phyloP scores from a whole-genome alignment of 192 early-diverging fungal genomes.

The Entomortierella parvispora region DNA sequence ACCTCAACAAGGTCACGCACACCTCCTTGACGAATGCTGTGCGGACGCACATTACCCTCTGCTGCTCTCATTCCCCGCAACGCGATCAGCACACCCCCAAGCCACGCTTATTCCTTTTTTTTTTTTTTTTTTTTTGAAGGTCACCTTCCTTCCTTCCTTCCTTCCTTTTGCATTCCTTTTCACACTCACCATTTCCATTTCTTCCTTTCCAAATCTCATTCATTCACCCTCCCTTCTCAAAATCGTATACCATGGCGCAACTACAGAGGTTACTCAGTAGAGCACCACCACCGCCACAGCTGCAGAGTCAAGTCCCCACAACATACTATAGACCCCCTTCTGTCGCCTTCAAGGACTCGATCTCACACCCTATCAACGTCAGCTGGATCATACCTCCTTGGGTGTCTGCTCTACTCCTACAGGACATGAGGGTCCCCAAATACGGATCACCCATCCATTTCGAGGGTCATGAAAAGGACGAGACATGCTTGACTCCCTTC shows the following conservation, averaged over 20 bases:
- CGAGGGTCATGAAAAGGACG: too few relatives aligned
- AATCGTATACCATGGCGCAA: background rate
- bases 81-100: background rate
- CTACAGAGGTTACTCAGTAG: too few relatives aligned
- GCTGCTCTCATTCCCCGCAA: background rate
- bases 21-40: too few relatives aligned
- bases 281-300: too few relatives aligned
- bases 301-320: background rate
- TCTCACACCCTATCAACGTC: conserved; percentile 50
- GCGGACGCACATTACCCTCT: background rate
- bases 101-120: background rate
- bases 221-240: background rate
- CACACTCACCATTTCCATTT: background rate
- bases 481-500: too few relatives aligned
- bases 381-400: conserved; percentile 54
- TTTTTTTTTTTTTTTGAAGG: background rate
- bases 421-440: conserved; percentile 33
- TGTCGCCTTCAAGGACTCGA: conserved; percentile 43
- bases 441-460: background rate
- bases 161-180: background rate
- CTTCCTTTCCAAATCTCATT: background rate
- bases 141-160: background rate
- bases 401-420: conserved; percentile 29
- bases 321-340: conserved; percentile 24
- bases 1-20: too few relatives aligned